Base-by-base conservation (phyloP, 495 filamentous ascomycete species). In the Penicillium angulare region DNA sequence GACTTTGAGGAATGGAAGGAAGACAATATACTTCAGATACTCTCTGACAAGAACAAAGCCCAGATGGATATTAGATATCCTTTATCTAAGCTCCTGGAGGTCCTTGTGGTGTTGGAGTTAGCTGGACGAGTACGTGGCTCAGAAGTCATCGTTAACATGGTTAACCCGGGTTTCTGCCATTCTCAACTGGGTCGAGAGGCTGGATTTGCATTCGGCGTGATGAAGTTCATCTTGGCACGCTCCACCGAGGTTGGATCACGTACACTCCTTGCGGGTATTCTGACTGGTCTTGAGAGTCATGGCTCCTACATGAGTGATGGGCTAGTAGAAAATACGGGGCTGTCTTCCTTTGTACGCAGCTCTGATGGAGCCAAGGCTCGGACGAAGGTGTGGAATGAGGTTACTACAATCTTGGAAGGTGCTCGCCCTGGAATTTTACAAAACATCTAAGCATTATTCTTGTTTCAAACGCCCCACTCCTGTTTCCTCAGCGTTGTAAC, bases 101-200 rank as follows among this genome's bases (percentile, higher is more conserved):
- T 82, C 2, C 54, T 84, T 9, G 50, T 71, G 1, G 62, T 77
- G 8, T 72, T 74, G 15, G 71, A 78, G 43, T 60, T 86, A 0
- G 76, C 75, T 3, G 50, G 49, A 5, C 59, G 56, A 5, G 34
- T 63, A 6, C 53, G 49, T 10, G 57, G 58, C 15, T 55, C 63
- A 3, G 55, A 58, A 18, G 77, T 87, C 15, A 69, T 81, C 18
- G 60, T 86, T 44, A 83, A 81, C 56, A 64, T 71, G 17, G 33
- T 78, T 5, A 78, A 75, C 43, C 83, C 83, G 0, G 79, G 80
- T 1, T 50, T 80, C 32, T 81, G 76, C 59, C 52, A 71, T 38
- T 75, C 79, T 4, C 50, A 60, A 3, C 55, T 84, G 1, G 59
- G 53, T 3, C 63, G 78, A 1, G 65, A 81, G 2, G 24, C 39